Evolutionary conservation across 164 flowering plant genomes (phyloP), one percentile per base, ranked within the genome.

Genomic region (Annona cherimola): DNA sequence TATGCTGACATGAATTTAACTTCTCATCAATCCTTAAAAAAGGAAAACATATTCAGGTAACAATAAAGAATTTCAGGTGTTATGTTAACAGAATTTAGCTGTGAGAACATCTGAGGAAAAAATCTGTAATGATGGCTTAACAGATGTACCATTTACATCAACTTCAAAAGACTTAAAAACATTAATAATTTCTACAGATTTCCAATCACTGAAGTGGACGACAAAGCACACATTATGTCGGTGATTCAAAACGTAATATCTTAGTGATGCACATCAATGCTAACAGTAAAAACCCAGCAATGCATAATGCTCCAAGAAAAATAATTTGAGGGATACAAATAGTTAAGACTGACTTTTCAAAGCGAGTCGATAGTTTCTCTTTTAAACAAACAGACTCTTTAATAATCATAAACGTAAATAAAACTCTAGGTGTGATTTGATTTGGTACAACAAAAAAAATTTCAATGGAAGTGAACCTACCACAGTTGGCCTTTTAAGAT

Each of bases 401-500:
- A 26, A 26, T 26, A 26, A 26, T 26, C 35, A 26, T 26, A 26
- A 26, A 26, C 35, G 35, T 26, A 26, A 26, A 26, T 26, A 26
- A 26, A 26, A 26, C 35, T 26, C 35, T 26, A 26, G 35, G 35
- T 26, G 35, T 26, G 35, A 26, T 26, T 26, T 26, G 35, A 26
- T 26, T 26, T 26, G 35, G 35, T 26, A 26, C 35, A 50, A 50
- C 14, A 69, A 39, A 26, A 26, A 3, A 45, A 69, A 26, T 9
- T 18, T 62, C 2, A 69, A 69, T 70, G 45, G 12, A 61, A 70
- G 39, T 39, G 40, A 61, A 16, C 45, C 26, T 83, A 94, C 97
- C 63, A 88, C 67, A 57, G 90, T 92, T 60, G 83, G 92, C 81
- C 80, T 88, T 69, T 81, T 79, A 7, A 89, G 73, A 73, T 79